Base-by-base conservation (phyloP, 2,329 filamentous ascomycete species). In the Cladosporium cucumerinum region DNA sequence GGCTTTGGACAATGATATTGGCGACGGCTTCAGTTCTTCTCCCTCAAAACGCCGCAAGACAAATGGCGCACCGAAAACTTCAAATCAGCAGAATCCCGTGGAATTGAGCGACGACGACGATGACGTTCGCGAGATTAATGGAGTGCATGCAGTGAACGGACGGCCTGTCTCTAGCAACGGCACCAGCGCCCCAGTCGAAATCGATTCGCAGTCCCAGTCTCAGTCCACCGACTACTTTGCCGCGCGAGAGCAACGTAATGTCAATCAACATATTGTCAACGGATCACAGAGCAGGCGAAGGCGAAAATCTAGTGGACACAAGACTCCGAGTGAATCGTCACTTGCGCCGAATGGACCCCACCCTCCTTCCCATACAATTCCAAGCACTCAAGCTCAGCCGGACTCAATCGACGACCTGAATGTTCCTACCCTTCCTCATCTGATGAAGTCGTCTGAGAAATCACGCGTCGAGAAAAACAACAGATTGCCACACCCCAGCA, bases 41-140 rank as follows among this genome's bases (percentile, higher is more conserved):
- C 28, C 12, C 39, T n/a, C 60, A 12, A 62, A 62, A 36, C 49
- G 60, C 23, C 28, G 34, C n/a, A 55, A 54, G 34, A 61, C 58
- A 16, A 32, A 21, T 21, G 39, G 55, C 39, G 55, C 55, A 18
- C 32, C 55, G 2, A 7, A 57, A 16, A 10, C 21, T 12, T 36
- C 30, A 18, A 23, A 28, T 32, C 21, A 28, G 30, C 18, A 28
- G 5, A 8, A 57, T 11, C 25, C 43, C 3, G 48, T 61, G 28
- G 59, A 61, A 14, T 5, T 54, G 48, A 60, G 34, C 11, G 57
- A 23, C 18, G 57, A 60, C 14, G 57, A 48, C 18, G 14, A 46
- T 32, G 30, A 52, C 48, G 21, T 52, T 25, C n/a, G 23, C 8
- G 18, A 30, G 28, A 21, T n/a, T 18, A 32, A 46, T 21, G n/a